phyloP scores from a whole-genome alignment of 495 filamentous ascomycete genomes.

The Sporormia fimetaria region DNA sequence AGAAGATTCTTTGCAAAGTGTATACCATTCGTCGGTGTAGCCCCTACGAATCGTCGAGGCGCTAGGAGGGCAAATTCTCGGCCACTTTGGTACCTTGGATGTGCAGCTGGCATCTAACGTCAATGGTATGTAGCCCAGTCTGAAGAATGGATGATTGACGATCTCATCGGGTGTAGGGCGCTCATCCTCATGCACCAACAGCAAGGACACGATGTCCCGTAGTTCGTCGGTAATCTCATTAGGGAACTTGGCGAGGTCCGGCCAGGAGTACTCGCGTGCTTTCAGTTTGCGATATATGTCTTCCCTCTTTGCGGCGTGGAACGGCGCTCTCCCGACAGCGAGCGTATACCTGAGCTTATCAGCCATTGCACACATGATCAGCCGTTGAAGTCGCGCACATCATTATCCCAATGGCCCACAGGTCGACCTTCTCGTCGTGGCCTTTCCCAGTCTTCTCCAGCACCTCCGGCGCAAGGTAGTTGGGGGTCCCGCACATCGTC shows the following conservation, averaged over 20 bases:
- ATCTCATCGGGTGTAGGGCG: constrained; percentile 34
- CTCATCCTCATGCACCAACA: constrained; percentile 35
- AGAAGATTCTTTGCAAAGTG: constrained; percentile 32
- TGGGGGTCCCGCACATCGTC: constrained; percentile 92
- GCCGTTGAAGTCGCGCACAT: constrained; percentile 46
- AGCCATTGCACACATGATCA: not conserved
- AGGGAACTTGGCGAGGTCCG: constrained; percentile 28
- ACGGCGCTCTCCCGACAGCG: constrained; percentile 35
- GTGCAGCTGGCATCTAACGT: constrained; percentile 26
- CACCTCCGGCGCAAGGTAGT: constrained; percentile 97
- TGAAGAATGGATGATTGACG: constrained; percentile 36
- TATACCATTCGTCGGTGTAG: constrained; percentile 33
- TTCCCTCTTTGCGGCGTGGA: constrained; percentile 34
- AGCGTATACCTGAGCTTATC: constrained; percentile 29
- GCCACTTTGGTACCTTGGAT: constrained; percentile 30
- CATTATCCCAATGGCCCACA: constrained; percentile 95
- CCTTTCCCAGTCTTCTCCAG: constrained; percentile 75
- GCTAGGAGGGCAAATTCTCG: constrained; percentile 29
- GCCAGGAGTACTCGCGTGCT: constrained; percentile 34
- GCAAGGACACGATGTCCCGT: constrained; percentile 30
- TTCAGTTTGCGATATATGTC: constrained; percentile 37
- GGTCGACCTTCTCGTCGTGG: constrained; percentile 86
- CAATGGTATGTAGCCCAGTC: constrained; percentile 30
- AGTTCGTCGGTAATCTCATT: constrained; percentile 35
- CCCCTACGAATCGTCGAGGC: constrained; percentile 29